These are phyloP conservation scores for Warburgia ugandensis DNA, from an alignment of 164 flowering plant genomes.

Conservation along the genomic window DNA sequence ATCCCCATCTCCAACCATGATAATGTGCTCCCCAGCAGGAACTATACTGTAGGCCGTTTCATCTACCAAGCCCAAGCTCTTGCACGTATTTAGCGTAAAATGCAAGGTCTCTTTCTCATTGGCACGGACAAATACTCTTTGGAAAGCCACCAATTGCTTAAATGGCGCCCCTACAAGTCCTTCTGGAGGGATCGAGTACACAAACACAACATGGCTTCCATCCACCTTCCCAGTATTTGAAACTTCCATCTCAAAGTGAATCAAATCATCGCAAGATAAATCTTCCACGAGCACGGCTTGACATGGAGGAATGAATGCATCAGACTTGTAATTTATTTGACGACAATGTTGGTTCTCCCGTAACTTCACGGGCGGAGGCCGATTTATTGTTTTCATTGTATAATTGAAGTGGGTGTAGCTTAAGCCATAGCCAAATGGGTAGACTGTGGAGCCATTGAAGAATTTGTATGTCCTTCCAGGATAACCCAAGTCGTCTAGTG, in stretches of 20 bases:
- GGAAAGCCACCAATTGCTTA: slow-evolving; percentile 17
- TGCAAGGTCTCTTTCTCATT: slow-evolving; percentile 1
- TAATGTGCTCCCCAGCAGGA: slow-evolving; percentile 18
- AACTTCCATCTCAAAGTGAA: slow-evolving; percentile 13
- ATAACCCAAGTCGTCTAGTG: slow-evolving; percentile 14
- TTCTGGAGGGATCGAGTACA: slow-evolving; percentile 16
- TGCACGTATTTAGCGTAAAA: slow-evolving; percentile 13
- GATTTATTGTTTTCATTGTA: slow-evolving; percentile 7
- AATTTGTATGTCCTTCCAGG: slow-evolving; percentile 46
- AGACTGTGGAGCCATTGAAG: slow-evolving; percentile 29
- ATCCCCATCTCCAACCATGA: slow-evolving; percentile 14
- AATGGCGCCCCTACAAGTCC: neutral
- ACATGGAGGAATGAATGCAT: slow-evolving; percentile 6
- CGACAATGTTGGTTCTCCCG: slow-evolving; percentile 10
- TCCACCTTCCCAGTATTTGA: slow-evolving; percentile 9
- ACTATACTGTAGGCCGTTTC: slow-evolving; percentile 5
- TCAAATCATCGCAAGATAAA: slow-evolving; percentile 2
- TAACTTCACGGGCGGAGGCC: slow-evolving; percentile 1
- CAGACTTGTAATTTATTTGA: neutral
- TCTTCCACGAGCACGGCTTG: slow-evolving; percentile 15
- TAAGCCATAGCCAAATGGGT: slow-evolving; percentile 34
- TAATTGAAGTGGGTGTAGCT: slow-evolving; percentile 30
- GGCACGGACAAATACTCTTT: slow-evolving; percentile 10
- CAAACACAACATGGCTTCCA: slow-evolving; percentile 10
- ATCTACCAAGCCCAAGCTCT: slow-evolving; percentile 16